Percentiles rank a stretch among this genome's conserved stretches.
Conservation (phyloP, 495 filamentous ascomycete genomes). For the Thozetella sp. region DNA sequence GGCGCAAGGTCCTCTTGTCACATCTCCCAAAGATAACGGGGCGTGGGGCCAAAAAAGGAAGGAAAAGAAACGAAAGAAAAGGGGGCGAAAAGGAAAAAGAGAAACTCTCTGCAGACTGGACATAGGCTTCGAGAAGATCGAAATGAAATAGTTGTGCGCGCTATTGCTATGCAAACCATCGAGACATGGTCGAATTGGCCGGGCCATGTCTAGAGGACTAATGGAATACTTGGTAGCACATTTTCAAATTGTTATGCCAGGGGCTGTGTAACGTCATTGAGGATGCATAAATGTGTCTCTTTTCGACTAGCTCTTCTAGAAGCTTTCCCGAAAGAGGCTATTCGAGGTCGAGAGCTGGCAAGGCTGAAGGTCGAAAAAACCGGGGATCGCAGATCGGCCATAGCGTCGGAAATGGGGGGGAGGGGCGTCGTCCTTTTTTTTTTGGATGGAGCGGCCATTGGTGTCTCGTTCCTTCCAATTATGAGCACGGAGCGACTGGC, state of each 20-base stretch:
- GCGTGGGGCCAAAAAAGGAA: no score
- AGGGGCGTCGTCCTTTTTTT: no score
- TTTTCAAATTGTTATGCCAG: no score
- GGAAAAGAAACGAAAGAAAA: no score
- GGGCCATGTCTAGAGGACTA: no score
- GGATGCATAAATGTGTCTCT: not conserved
- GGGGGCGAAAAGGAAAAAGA: no score
- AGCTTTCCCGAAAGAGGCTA: not conserved
- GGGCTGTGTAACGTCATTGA: not conserved
- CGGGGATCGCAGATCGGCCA: slow-evolving; percentile 1
- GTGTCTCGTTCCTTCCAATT: slow-evolving; percentile 1
- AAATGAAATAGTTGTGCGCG: no score
- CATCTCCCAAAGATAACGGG: not conserved
- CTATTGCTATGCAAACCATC: no score
- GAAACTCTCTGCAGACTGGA: no score
- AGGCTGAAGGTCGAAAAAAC: not conserved
- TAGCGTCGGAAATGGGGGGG: not conserved
- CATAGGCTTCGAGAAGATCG: no score
- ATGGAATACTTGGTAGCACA: no score
- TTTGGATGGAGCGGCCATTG: not conserved
- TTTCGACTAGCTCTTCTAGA: not conserved
- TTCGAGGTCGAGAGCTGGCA: not conserved
- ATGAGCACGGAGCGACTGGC: not conserved
- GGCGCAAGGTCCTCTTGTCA: not conserved
- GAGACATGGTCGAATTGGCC: no score